Evolutionary conservation across 176 grass and related monocot species (phyloP), one percentile per base, ranked within the genome.

Genomic region (Oryza rufipogon): DNA sequence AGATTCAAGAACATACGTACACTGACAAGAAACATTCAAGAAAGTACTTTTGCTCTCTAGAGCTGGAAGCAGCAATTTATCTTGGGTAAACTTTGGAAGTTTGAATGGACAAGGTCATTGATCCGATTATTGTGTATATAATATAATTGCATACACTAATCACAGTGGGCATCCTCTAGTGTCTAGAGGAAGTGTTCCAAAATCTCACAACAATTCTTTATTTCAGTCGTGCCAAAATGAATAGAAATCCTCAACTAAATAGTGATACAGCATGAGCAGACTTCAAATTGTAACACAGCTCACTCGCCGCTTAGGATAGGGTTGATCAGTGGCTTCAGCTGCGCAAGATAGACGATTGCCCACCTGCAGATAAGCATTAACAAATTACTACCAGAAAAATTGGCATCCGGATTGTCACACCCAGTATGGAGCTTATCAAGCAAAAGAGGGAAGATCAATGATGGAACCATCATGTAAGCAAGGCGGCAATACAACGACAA

Each of bases 291-390:
- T 22, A 36, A 20, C 56, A 36, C 6, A 51, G 83, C 16, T 98
- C 84, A 98, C 88, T 98, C 93, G 25, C 91, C 96, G n/a, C 89
- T 98, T 11, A 93, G 77, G 48, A 98, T 93, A n/a, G 96, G 93
- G 71, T 93, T 92, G 84, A 98, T 95, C 85, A 98, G 79, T 71
- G 96, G 96, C 69, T 98, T 98, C 87, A 98, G 75, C 85, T 98
- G 95, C 1, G 95, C 85, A 77, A 98, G 93, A 79, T 98, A 98
- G 15, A 98, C 96, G 30, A 98, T 98, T 15, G 96, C 96, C 87
- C 93, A 98, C 96, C 95, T 98, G 66, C 47, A 49, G 28, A 89
- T 47, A 69, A 75, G 32, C 3, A 67, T 61, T 1, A 47, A 16
- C 0, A 1, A 2, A 73, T 48, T 5, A 5, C 86, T 58, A 68